These are phyloP conservation scores for Penicillium hesseltinei DNA, from an alignment of 2,329 filamentous ascomycete genomes.

Conservation along the genomic window DNA sequence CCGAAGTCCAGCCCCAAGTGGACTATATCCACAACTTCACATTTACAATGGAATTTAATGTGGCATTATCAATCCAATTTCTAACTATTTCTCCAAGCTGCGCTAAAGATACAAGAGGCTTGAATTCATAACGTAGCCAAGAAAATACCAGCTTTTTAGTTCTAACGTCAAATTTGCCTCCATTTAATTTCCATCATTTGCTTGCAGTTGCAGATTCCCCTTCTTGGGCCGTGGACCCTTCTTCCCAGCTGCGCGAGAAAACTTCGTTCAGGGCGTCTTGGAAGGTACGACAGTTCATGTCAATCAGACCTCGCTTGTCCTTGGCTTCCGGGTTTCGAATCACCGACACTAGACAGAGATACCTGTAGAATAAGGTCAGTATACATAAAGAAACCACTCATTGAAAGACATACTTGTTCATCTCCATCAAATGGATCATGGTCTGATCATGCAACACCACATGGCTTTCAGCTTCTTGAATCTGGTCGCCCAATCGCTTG, in stretches of 20 bases:
- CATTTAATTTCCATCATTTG: conserved; percentile 11
- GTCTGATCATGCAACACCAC: conserved; percentile 61
- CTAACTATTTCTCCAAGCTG: not conserved
- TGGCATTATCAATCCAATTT: not conserved
- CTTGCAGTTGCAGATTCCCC: not conserved
- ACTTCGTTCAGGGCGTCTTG: conserved; percentile 63
- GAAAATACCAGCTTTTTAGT: not conserved
- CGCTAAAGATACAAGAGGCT: conserved; percentile 2
- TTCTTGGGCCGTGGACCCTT: conserved; percentile 23
- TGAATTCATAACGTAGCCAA: not conserved
- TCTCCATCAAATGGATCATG: conserved; percentile 65
- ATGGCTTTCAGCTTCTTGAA: conserved; percentile 60
- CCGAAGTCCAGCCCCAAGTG: not conserved
- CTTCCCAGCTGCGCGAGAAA: conserved; percentile 53
- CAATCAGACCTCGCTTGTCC: conserved; percentile 63
- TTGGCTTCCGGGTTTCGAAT: conserved; percentile 64
- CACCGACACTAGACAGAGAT: conserved; percentile 63
- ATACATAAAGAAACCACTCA: not conserved
- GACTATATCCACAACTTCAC: not conserved
- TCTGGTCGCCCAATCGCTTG: conserved; percentile 44
- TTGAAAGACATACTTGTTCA: conserved; percentile 57
- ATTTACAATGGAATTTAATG: not conserved
- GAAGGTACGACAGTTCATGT: conserved; percentile 65
- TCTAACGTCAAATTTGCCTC: not conserved
- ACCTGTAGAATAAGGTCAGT: conserved; percentile 43